Evolutionary conservation across 495 filamentous ascomycete genomes (phyloP).

Genomic region (Talaromyces liani): DNA sequence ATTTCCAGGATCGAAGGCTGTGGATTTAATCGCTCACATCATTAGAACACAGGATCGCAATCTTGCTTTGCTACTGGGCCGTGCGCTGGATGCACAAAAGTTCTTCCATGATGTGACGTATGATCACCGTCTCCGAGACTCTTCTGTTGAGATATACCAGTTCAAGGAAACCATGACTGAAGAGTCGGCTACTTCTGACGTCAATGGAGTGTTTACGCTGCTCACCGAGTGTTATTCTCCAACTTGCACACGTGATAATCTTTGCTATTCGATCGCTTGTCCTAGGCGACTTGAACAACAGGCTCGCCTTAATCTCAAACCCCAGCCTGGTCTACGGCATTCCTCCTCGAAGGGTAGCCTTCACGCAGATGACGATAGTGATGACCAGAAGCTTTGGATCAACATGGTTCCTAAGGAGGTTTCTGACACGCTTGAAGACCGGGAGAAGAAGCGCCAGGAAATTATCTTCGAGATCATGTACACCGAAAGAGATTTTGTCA

Average conservation of each 20-base stretch:
- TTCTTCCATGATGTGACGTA: conserved; percentile 99
- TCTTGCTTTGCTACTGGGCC: conserved; percentile 84
- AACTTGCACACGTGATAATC: conserved; percentile 86
- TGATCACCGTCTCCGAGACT: conserved; percentile 90
- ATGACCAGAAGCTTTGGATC: conserved; percentile 99
- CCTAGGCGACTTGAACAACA: conserved; percentile 93
- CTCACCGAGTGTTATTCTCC: conserved; percentile 97
- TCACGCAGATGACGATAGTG: conserved; percentile 71
- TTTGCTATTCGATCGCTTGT: conserved; percentile 98
- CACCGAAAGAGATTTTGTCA: conserved; percentile 98
- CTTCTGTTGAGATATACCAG: conserved; percentile 85
- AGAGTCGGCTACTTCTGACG: conserved; percentile 67
- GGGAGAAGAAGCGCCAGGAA: conserved; percentile 95
- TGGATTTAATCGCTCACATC: conserved; percentile 88
- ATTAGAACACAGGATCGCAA: conserved; percentile 96
- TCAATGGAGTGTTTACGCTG: conserved; percentile 95
- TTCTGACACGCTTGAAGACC: conserved; percentile 77
- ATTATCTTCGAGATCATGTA: conserved; percentile 98
- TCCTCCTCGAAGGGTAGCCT: conserved; percentile 75
- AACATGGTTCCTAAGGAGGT: conserved; percentile 95
- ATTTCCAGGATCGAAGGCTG: conserved; percentile 89
- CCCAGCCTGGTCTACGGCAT: conserved; percentile 76
- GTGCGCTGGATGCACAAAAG: conserved; percentile 94
- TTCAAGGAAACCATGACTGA: conserved; percentile 91
- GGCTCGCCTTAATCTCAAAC: conserved; percentile 83